Percentiles rank a stretch among this genome's conserved stretches.
Conservation (phyloP, 371 early-diverging fungal species). For the Haplosporangium sp. region DNA sequence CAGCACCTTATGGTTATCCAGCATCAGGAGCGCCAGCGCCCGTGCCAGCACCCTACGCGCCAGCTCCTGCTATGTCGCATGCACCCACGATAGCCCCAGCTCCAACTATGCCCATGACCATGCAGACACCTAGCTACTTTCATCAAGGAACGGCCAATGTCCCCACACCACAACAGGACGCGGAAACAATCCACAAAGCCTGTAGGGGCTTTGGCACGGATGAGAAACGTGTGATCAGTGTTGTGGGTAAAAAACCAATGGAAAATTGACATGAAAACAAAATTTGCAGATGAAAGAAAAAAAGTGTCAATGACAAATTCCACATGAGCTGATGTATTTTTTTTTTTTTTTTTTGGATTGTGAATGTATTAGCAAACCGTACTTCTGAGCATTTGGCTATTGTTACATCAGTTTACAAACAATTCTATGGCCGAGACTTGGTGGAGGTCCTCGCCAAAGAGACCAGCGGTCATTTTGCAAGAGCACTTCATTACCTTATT, state of each 20-base stretch:
- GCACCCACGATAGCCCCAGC: slow-evolving; percentile 16
- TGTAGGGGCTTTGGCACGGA: slow-evolving; percentile 49
- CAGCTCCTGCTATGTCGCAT: slow-evolving; percentile 2
- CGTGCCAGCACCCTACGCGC: not conserved
- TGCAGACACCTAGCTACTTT: slow-evolving; percentile 21
- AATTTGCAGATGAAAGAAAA: not conserved
- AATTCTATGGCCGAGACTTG: slow-evolving; percentile 44
- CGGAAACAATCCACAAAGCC: slow-evolving; percentile 39
- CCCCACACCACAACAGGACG: slow-evolving; percentile 49
- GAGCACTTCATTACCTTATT: slow-evolving; percentile 33
- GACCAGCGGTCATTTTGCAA: slow-evolving; percentile 45
- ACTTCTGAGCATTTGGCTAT: slow-evolving; percentile 36
- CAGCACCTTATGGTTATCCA: slow-evolving; percentile 13
- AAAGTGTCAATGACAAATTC: no score
- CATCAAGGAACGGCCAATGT: slow-evolving; percentile 8
- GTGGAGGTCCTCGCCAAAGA: slow-evolving; percentile 43
- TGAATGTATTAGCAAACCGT: slow-evolving; percentile 17
- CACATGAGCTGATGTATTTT: not conserved
- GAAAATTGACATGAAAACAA: not conserved
- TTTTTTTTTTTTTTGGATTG: not conserved
- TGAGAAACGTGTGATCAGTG: slow-evolving; percentile 45
- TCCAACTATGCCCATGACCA: slow-evolving; percentile 20
- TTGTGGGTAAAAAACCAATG: slow-evolving; percentile 29
- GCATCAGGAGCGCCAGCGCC: slow-evolving; percentile 3
- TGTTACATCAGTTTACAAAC: slow-evolving; percentile 38